Percentiles rank a stretch among this genome's conserved stretches.
phyloP scores from a whole-genome alignment of 768 basidiomycete genomes.

The Serpula lacrymans region DNA sequence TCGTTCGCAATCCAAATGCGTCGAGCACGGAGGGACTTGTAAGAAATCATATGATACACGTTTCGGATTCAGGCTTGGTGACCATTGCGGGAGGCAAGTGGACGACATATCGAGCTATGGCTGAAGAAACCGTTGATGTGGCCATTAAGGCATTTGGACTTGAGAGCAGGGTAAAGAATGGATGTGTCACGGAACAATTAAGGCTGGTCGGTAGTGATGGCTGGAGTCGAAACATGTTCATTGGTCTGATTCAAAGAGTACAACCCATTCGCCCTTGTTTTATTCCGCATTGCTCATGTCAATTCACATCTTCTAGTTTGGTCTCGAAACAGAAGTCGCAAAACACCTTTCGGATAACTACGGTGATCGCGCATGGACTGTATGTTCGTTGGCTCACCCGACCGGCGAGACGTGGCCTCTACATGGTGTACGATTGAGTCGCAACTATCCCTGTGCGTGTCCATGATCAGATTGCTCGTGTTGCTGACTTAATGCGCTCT shows the following conservation, averaged over 20 bases:
- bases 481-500: not conserved
- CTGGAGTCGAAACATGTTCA: slow-evolving; percentile 97
- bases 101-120: slow-evolving; percentile 98
- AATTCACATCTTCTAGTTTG: slow-evolving; percentile 55
- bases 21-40: slow-evolving; percentile 85
- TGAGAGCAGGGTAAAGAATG: slow-evolving; percentile 46
- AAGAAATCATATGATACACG: slow-evolving; percentile 89
- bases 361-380: slow-evolving; percentile 95
- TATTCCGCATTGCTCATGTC: slow-evolving; percentile 1
- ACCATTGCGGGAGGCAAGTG: slow-evolving; percentile 98
- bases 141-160: slow-evolving; percentile 80
- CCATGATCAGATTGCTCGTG: not conserved
- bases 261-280: not conserved
- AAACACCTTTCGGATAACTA: slow-evolving; percentile 92
- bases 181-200: slow-evolving; percentile 76
- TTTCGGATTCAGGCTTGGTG: slow-evolving; percentile 74
- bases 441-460: slow-evolving; percentile 71
- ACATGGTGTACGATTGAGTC: slow-evolving; percentile 69
- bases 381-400: slow-evolving; percentile 74
- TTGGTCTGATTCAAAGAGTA: slow-evolving; percentile 88
- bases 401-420: slow-evolving; percentile 85
- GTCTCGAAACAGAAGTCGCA: slow-evolving; percentile 87
- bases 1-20: slow-evolving; percentile 78
- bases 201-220: slow-evolving; percentile 89
- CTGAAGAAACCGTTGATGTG: slow-evolving; percentile 87